These are phyloP conservation scores for Phaseolus lunatus DNA, from an alignment of 306 rosid species.

Conservation along the genomic window DNA sequence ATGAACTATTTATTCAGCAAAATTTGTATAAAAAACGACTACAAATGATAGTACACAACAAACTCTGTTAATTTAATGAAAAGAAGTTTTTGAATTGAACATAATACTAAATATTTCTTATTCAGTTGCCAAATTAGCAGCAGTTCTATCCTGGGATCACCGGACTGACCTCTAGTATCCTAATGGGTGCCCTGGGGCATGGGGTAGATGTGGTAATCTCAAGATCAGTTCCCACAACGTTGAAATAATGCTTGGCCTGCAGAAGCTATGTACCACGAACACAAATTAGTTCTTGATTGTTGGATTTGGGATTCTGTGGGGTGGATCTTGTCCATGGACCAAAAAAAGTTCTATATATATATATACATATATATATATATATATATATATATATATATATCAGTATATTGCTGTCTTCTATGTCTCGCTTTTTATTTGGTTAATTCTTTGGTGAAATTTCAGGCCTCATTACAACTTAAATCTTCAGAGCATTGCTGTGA, in stretches of 20 bases:
- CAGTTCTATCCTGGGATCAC: slow-evolving; percentile 4
- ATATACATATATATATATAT: too few species aligned
- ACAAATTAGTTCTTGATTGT: too few species aligned
- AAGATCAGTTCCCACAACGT: too few species aligned
- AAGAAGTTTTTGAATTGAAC: slow-evolving; percentile 31
- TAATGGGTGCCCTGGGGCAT: too few species aligned
- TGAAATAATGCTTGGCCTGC: too few species aligned
- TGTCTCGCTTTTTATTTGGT: slow-evolving; percentile 35
- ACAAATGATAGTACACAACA: slow-evolving; percentile 4
- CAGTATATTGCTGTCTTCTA: slow-evolving; percentile 33
- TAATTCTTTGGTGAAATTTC: slow-evolving; percentile 49
- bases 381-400: too few species aligned
- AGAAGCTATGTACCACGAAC: too few species aligned
- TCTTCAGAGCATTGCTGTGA: slow-evolving; percentile 86
- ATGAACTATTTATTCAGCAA: slow-evolving; percentile 4
- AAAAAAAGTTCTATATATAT: too few species aligned
- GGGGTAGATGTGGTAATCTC: too few species aligned
- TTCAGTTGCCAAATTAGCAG: slow-evolving; percentile 17
- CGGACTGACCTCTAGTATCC: too few species aligned
- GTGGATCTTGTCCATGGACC: too few species aligned
- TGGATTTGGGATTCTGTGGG: too few species aligned
- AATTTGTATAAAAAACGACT: slow-evolving; percentile 9
- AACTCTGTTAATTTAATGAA: slow-evolving; percentile 25
- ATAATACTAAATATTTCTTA: slow-evolving; percentile 13
- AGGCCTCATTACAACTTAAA: slow-evolving; percentile 96